Evolutionary conservation across 805 yeast species (phyloP), one percentile per base, ranked within the genome.

Genomic region (Wickerhamiella azymoides): DNA sequence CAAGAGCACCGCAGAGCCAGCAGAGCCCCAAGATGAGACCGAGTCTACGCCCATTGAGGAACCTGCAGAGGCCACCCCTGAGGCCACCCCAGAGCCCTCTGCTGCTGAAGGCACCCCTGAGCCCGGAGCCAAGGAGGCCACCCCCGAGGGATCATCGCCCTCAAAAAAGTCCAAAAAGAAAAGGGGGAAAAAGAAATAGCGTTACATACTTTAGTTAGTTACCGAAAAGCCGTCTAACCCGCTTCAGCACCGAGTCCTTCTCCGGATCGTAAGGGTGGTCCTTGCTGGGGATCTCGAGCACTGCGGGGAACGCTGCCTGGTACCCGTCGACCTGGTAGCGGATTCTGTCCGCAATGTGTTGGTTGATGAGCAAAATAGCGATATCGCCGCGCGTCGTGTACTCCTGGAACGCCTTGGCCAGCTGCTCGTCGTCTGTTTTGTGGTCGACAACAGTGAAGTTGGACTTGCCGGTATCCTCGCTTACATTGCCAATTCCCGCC

Each of bases 201-300:
- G 9, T 25, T 41, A 4, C 17, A 21, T 24, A 24, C 6, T 14
- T 3, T 32, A 14, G 26, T 53, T 70, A 85, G 67, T 92, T 97
- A 39, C 98, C 97, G 68, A 89, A 88, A 52, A 92, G 68, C 62
- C 95, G 79, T 70, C 94, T 81, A 28, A 92, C 98, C 62, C 94
- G 82, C 66, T 89, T 80, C 65, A 92, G 72, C 36, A 92, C 86
- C 17, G 94, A 81, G 65, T 92, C 98, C 76, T 89, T 92, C 63
- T 89, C 97, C 17, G 98, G 98, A 63, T 92, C 94, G 63, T 92
- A 92, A 18, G 98, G 97, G 63, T 92, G 97, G 60, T 92, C 98
- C 69, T 92, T 92, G 13, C 96, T 85, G 24, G 98, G 98, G 51
- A 92, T 92, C 66, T 92, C 98, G 59, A 92, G 71, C 40, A 92